Conservation (phyloP, 179 eudicot species). For the Silene coronaria region DNA sequence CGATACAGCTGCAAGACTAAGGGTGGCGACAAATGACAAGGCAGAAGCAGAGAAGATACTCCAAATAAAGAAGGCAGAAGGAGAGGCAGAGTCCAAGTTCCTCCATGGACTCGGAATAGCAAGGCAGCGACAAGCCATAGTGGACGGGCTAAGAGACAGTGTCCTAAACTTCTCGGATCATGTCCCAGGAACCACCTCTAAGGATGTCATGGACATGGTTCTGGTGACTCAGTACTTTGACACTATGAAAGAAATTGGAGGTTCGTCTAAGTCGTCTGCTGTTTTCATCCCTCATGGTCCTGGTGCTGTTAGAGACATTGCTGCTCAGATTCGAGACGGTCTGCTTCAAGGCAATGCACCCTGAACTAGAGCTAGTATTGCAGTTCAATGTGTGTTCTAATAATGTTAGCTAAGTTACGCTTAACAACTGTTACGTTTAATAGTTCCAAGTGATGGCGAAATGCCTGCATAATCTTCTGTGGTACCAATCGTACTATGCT, state of each 20-base stretch:
- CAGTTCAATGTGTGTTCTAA: not conserved
- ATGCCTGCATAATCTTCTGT: too few species aligned
- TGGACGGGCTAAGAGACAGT: conserved; percentile 41
- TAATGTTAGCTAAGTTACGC: not conserved
- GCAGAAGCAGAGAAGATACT: conserved; percentile 41
- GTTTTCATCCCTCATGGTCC: conserved; percentile 46
- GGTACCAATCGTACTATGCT: too few species aligned
- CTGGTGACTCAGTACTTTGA: conserved; percentile 42
- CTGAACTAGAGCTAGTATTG: not conserved
- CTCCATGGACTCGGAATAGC: conserved; percentile 39
- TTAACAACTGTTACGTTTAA: not conserved
- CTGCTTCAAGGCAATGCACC: conserved; percentile 26
- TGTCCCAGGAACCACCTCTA: conserved; percentile 41
- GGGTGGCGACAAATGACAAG: conserved; percentile 39
- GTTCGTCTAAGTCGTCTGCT: conserved; percentile 31
- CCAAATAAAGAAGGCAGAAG: conserved; percentile 40
- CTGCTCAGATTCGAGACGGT: conserved; percentile 37
- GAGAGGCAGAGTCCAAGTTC: conserved; percentile 42
- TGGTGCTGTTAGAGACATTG: conserved; percentile 37
- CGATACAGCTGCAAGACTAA: conserved; percentile 34
- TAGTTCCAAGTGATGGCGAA: not conserved
- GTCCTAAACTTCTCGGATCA: conserved; percentile 37
- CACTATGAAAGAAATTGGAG: conserved; percentile 41
- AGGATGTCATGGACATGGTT: conserved; percentile 47
- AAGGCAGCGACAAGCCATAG: conserved; percentile 42